phyloP scores from a whole-genome alignment of 805 yeast genomes.

The Candida yuanshanica region DNA sequence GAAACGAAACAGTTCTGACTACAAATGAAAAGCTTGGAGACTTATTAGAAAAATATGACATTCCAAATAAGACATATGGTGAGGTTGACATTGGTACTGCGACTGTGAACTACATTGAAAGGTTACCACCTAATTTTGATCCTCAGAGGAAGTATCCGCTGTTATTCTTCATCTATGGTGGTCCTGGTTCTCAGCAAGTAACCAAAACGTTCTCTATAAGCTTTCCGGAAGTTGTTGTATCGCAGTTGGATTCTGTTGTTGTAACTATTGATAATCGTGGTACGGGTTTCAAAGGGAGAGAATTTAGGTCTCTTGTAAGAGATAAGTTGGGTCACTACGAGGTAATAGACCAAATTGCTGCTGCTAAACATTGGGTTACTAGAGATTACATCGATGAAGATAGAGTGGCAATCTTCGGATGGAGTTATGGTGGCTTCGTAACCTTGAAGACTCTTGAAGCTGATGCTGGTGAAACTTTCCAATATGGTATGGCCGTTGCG shows the following conservation, averaged over 20 bases:
- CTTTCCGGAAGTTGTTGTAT: constrained; percentile 72
- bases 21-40: constrained; percentile 36
- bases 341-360: constrained; percentile 79
- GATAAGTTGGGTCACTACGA: constrained; percentile 80
- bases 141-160: constrained; percentile 60
- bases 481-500: constrained; percentile 92
- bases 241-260: constrained; percentile 75
- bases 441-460: constrained; percentile 84
- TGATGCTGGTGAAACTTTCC: constrained; percentile 70
- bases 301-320: constrained; percentile 73
- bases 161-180: constrained; percentile 87
- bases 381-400: constrained; percentile 60
- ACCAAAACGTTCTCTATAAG: constrained; percentile 50
- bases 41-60: constrained; percentile 36
- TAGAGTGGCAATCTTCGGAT: constrained; percentile 89
- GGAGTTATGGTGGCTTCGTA: constrained; percentile 97
- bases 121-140: constrained; percentile 70
- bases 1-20: constrained; percentile 28
- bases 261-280: constrained; percentile 97
- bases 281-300: constrained; percentile 81
- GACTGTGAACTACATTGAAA: constrained; percentile 63
- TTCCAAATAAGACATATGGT: constrained; percentile 54
- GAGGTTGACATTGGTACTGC: constrained; percentile 45
- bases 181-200: constrained; percentile 90
- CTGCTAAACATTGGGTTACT: constrained; percentile 66